phyloP scores from a whole-genome alignment of 257 asterid genomes.

The Verbena officinalis region DNA sequence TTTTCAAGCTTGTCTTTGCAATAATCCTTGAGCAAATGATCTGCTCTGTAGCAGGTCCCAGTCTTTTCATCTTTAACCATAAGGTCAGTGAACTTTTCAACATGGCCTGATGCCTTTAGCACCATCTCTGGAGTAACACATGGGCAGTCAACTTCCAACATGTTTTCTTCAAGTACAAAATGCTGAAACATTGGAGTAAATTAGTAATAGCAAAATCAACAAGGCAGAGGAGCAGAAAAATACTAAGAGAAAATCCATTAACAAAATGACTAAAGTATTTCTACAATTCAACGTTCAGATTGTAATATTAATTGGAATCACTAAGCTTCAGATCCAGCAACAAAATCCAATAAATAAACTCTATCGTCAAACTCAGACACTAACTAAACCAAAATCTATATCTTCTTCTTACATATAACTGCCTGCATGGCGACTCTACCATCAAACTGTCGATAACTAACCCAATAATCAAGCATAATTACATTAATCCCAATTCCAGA shows the following conservation, averaged over 20 bases:
- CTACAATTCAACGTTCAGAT: not conserved
- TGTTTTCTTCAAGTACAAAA: conserved; percentile 75
- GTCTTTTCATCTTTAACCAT: conserved; percentile 83
- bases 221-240: not conserved
- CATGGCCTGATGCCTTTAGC: conserved; percentile 89
- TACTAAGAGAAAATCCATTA: not conserved
- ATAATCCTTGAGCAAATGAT: conserved; percentile 72
- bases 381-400: not conserved
- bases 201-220: conserved; percentile 1
- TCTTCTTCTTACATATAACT: not conserved
- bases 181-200: conserved; percentile 49
- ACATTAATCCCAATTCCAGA: not conserved
- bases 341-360: not conserved
- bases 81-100: conserved; percentile 85
- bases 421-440: not conserved
- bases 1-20: conserved; percentile 82
- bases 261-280: not conserved
- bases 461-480: not conserved
- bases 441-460: conserved; percentile 1
- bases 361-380: too few species aligned
- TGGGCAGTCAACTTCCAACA: conserved; percentile 87
- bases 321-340: not conserved
- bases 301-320: not conserved
- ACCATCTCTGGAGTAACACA: conserved; percentile 83
- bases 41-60: conserved; percentile 74